Conservation (phyloP, 164 flowering plant genomes). For the Protea cynaroides region DNA sequence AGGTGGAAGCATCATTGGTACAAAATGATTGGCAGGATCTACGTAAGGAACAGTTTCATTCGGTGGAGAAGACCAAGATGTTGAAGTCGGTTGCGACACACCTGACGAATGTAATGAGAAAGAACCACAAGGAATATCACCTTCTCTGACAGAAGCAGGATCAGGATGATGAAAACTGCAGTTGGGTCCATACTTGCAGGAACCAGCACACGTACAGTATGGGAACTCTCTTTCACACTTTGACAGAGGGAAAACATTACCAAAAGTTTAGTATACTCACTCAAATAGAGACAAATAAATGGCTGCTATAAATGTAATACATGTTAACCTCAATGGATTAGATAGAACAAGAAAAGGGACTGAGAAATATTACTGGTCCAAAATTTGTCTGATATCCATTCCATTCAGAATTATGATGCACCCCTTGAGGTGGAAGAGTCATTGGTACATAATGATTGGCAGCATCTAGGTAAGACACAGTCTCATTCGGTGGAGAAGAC, state of each 20-base stretch:
- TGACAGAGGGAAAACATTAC: slow-evolving; percentile 1
- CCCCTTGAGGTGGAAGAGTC: slow-evolving; percentile 41
- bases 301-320: too few species aligned
- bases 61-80: slow-evolving; percentile 57
- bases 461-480: slow-evolving; percentile 27
- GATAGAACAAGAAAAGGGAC: too few species aligned
- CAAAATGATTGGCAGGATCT: slow-evolving; percentile 23
- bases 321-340: too few species aligned
- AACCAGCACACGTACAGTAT: slow-evolving; percentile 82
- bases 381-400: slow-evolving; percentile 67
- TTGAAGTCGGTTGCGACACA: slow-evolving; percentile 28
- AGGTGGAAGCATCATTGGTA: slow-evolving; percentile 46
- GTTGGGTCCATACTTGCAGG: slow-evolving; percentile 76
- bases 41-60: slow-evolving; percentile 39
- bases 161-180: slow-evolving; percentile 97
- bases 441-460: slow-evolving; percentile 35
- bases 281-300: background rate
- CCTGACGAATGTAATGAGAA: slow-evolving; percentile 30
- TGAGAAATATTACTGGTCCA: too few species aligned
- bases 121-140: slow-evolving; percentile 41
- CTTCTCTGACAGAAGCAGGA: slow-evolving; percentile 50
- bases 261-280: background rate
- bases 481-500: slow-evolving; percentile 52
- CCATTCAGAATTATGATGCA: slow-evolving; percentile 55
- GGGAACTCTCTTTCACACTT: slow-evolving; percentile 97